A percentile compares a stretch with the other conserved stretches of the same genome.
Evolutionary conservation across 305 asterid genomes (phyloP).

Genomic region (Stenogyne calaminthoides): DNA sequence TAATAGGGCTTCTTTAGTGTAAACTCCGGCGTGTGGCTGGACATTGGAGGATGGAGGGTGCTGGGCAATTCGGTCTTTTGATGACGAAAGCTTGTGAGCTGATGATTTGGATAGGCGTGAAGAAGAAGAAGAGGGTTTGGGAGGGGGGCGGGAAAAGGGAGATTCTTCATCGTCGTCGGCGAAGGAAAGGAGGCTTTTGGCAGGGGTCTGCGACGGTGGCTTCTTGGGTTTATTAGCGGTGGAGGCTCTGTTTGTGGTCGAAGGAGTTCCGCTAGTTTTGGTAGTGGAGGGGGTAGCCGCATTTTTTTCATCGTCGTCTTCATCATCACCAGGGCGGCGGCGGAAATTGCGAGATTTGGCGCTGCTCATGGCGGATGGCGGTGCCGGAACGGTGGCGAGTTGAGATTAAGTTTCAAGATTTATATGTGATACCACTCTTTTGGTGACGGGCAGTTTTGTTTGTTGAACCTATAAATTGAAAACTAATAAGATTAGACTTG

Average conservation of each 20-base stretch:
- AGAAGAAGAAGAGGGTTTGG: conserved; percentile 52
- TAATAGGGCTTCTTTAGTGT: conserved; percentile 82
- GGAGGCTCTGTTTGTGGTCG: conserved; percentile 36
- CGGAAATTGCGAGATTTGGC: conserved; percentile 74
- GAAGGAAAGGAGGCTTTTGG: conserved; percentile 76
- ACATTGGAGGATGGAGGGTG: conserved; percentile 66
- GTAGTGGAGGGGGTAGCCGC: conserved; percentile 33
- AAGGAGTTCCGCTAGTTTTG: conserved; percentile 27
- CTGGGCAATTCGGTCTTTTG: conserved; percentile 56
- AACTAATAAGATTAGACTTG: no score
- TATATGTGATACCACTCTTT: no score
- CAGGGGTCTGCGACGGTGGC: conserved; percentile 41
- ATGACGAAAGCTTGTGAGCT: conserved; percentile 59
- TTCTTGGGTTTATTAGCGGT: conserved; percentile 55
- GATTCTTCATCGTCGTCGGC: conserved; percentile 76
- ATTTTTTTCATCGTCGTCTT: conserved; percentile 48
- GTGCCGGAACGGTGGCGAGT: no score
- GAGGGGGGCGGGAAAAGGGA: conserved; percentile 55
- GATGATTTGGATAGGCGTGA: conserved; percentile 47
- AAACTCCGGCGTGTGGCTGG: conserved; percentile 90
- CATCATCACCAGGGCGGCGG: conserved; percentile 69
- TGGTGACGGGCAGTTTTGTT: no score
- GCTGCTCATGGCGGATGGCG: conserved; percentile 68
- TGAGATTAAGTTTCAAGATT: conserved; percentile 30
- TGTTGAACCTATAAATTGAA: no score